A percentile compares a stretch with the other conserved stretches of the same genome.
Conservation (phyloP, 352 stramenopile genomes). For the Phytophthora meadii region DNA sequence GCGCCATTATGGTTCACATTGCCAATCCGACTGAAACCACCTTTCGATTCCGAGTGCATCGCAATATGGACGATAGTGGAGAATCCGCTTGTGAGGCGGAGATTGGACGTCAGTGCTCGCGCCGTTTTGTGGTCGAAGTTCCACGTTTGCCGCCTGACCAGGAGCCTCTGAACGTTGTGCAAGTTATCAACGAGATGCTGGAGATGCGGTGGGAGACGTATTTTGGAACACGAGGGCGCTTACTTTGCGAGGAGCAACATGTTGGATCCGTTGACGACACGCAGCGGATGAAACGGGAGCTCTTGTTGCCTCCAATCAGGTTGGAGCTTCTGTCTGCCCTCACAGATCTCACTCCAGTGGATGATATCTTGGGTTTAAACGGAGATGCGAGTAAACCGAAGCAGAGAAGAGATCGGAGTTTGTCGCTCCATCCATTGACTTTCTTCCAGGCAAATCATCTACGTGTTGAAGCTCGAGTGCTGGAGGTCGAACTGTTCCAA, state of each 20-base stretch:
- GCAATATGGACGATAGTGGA: conserved; percentile 12
- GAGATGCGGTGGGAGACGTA: conserved; percentile 65
- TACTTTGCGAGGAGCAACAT: conserved; percentile 34
- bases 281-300: conserved; percentile 30
- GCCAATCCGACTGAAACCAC: conserved; percentile 77
- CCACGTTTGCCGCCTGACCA: conserved; percentile 30
- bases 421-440: conserved; percentile 17
- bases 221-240: conserved; percentile 48
- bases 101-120: conserved; percentile 59
- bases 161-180: conserved; percentile 18
- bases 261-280: conserved; percentile 17
- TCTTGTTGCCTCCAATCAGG: conserved; percentile 38
- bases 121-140: conserved; percentile 51
- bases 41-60: conserved; percentile 56
- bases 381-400: conserved; percentile 9
- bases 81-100: conserved; percentile 40
- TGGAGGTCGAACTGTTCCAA: conserved; percentile 30
- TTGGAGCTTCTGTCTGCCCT: conserved; percentile 36
- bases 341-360: background rate
- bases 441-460: conserved; percentile 35
- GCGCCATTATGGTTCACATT: conserved; percentile 58
- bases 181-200: conserved; percentile 47
- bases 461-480: conserved; percentile 5
- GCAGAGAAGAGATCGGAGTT: conserved; percentile 8
- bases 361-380: conserved; percentile 9